Conservation (phyloP, 2,329 filamentous ascomycete genomes). For the Ophiostoma sp. region DNA sequence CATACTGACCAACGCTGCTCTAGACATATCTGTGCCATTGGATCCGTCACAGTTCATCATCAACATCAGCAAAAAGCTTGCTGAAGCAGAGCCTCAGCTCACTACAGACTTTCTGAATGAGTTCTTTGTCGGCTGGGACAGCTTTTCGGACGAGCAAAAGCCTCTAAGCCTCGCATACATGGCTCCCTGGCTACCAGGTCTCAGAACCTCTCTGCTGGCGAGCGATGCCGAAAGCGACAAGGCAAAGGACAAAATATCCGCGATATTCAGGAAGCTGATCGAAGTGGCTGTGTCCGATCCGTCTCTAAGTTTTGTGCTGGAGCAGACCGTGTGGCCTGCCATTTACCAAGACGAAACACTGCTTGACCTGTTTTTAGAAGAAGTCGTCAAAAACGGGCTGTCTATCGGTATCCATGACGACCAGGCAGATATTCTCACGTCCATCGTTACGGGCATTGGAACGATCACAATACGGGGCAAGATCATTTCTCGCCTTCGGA, state of each 20-base stretch:
- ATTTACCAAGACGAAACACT: constrained; percentile 66
- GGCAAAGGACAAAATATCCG: constrained; percentile 63
- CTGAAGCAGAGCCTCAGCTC: constrained; percentile 63
- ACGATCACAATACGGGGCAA: constrained; percentile 66
- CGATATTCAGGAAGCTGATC: constrained; percentile 65
- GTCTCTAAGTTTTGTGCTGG: constrained; percentile 59
- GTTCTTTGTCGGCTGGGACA: constrained; percentile 72
- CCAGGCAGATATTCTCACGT: constrained; percentile 60
- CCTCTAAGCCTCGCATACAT: constrained; percentile 68
- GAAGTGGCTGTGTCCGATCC: constrained; percentile 64
- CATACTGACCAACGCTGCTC: constrained; percentile 17
- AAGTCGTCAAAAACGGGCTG: constrained; percentile 64
- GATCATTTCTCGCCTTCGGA: constrained; percentile 64
- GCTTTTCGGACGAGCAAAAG: constrained; percentile 66
- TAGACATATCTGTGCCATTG: constrained; percentile 63
- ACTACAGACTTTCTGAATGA: constrained; percentile 71
- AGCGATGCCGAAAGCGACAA: constrained; percentile 65
- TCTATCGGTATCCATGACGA: constrained; percentile 59
- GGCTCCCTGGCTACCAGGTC: constrained; percentile 65
- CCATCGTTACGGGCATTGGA: constrained; percentile 62
- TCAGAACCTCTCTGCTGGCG: constrained; percentile 60
- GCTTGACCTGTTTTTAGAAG: constrained; percentile 66
- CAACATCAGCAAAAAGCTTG: constrained; percentile 64
- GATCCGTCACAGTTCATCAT: constrained; percentile 66
- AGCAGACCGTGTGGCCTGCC: constrained; percentile 65